Evolutionary conservation across 192 early-diverging fungal genomes (phyloP), one percentile per base, ranked within the genome.

Genomic region (Obelidium mucronatum): DNA sequence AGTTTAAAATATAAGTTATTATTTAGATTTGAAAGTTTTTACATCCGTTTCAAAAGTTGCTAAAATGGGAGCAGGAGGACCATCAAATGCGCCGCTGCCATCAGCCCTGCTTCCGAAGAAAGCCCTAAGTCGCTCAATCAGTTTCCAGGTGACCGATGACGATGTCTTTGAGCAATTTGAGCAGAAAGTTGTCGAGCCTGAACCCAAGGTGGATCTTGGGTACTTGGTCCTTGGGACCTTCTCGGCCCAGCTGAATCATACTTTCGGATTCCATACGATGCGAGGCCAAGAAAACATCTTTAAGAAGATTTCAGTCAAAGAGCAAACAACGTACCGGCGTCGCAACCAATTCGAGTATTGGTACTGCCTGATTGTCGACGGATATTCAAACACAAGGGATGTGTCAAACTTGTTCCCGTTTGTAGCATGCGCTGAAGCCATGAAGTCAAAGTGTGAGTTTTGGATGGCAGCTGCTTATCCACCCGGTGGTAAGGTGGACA

Each of bases 41-140:
- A n/a, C n/a, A n/a, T n/a, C n/a, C n/a, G n/a, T n/a, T n/a, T n/a
- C n/a, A n/a, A n/a, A n/a, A n/a, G n/a, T n/a, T n/a, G n/a, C n/a
- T n/a, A n/a, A n/a, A n/a, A n/a, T n/a, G n/a, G n/a, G n/a, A n/a
- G n/a, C n/a, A n/a, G n/a, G n/a, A n/a, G n/a, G n/a, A n/a, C n/a
- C n/a, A n/a, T n/a, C n/a, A n/a, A n/a, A n/a, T n/a, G n/a, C n/a
- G n/a, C n/a, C n/a, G n/a, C n/a, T n/a, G n/a, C n/a, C n/a, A n/a
- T n/a, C n/a, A n/a, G n/a, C n/a, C n/a, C n/a, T n/a, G n/a, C n/a
- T n/a, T n/a, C n/a, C n/a, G n/a, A 48, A 48, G 44, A 48, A 48
- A 19, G 44, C 64, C 8, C 64, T 66, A 17, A 66, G 64, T 36
- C 31, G 64, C 13, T 66, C 64, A 11, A 39, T 40, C 24, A 66